A percentile compares a stretch with the other conserved stretches of the same genome.
phyloP scores from a whole-genome alignment of 106 monocot genomes.

The Allium fistulosum region DNA sequence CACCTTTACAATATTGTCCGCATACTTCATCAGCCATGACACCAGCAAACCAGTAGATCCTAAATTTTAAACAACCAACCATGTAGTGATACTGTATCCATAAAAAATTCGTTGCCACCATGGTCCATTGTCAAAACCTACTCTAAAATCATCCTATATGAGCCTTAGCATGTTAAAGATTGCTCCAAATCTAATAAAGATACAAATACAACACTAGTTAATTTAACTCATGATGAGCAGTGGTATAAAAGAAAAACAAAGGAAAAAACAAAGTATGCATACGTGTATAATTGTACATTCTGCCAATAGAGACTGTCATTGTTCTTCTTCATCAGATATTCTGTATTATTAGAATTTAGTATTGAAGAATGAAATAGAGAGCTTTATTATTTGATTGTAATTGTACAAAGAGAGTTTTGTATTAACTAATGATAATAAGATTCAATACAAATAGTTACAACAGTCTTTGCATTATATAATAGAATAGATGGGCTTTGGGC shows the following conservation, averaged over 20 bases:
- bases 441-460: no score
- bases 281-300: constrained; percentile 90
- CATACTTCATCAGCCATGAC: constrained; percentile 99
- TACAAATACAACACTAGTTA: no score
- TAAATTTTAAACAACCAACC: constrained; percentile 92
- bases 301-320: constrained; percentile 97
- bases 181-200: constrained; percentile 68
- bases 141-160: constrained; percentile 68
- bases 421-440: no score
- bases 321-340: constrained; percentile 97
- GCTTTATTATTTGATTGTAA: no score
- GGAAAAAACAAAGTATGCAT: constrained; percentile 5
- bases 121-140: constrained; percentile 79
- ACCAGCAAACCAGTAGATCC: constrained; percentile 87
- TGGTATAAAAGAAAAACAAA: constrained; percentile 3
- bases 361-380: no score
- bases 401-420: no score
- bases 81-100: constrained; percentile 81
- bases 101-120: constrained; percentile 85
- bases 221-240: not conserved
- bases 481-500: no score
- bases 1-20: constrained; percentile 98
- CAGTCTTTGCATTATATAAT: no score
- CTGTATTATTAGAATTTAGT: no score
- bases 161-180: constrained; percentile 89